phyloP scores from a whole-genome alignment of 768 basidiomycete species.

The Auriscalpium orientale region DNA sequence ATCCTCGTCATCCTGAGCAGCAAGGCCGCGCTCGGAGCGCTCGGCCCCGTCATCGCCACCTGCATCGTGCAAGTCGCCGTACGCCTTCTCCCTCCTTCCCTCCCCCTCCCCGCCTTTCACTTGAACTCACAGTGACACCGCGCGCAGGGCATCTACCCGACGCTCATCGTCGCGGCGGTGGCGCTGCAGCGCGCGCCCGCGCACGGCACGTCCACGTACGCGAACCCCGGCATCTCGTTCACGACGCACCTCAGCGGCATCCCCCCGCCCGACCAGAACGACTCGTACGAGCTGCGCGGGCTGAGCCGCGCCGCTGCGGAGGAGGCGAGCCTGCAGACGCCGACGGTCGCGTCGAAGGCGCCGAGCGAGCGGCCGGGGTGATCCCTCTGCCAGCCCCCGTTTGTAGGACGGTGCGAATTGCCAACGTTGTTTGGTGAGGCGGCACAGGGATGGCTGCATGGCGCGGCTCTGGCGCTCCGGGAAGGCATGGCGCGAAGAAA shows the following conservation, averaged over 20 bases:
- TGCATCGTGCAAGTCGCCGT: neutral
- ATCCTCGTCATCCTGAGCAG: neutral
- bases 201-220: neutral
- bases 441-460: too few species aligned
- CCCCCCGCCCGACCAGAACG: neutral
- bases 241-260: neutral
- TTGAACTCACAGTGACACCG: neutral
- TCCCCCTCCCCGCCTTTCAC: neutral
- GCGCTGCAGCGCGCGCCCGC: neutral
- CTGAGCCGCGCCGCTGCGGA: too few species aligned
- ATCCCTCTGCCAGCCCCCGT: too few species aligned
- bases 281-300: too few species aligned
- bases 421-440: too few species aligned
- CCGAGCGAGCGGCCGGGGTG: too few species aligned
- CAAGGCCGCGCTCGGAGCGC: neutral
- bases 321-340: too few species aligned
- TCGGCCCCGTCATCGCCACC: neutral
- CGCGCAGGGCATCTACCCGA: neutral
- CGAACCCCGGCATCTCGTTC: neutral
- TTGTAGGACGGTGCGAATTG: too few species aligned
- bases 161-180: neutral
- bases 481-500: too few species aligned
- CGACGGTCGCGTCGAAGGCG: too few species aligned
- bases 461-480: too few species aligned
- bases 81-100: neutral